Conservation (phyloP, 345 rosid species). For the Sisymbrium altissimum region DNA sequence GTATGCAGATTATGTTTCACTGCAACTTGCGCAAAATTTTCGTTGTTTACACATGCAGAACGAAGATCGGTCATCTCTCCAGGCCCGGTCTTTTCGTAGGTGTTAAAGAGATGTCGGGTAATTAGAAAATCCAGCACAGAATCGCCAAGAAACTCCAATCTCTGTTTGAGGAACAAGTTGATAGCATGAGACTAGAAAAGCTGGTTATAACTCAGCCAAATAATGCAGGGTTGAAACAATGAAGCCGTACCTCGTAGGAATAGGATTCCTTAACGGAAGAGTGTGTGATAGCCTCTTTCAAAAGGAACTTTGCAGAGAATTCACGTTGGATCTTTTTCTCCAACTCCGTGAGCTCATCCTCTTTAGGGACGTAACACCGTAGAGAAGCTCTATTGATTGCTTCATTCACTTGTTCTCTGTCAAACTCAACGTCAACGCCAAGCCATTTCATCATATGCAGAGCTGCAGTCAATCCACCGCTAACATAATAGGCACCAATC, state of each 20-base stretch:
- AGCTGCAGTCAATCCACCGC: conserved; percentile 67
- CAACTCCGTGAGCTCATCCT: conserved; percentile 42
- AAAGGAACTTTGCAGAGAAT: conserved; percentile 61
- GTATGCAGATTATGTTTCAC: conserved; percentile 47
- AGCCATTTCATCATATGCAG: conserved; percentile 78
- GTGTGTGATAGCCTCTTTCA: conserved; percentile 84
- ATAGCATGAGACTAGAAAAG: conserved; percentile 3
- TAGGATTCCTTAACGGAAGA: conserved; percentile 49
- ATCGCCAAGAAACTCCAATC: conserved; percentile 95
- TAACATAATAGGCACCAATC: conserved; percentile 69
- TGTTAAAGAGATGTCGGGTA: conserved; percentile 70
- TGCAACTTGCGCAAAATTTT: conserved; percentile 77
- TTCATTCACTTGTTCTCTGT: conserved; percentile 39
- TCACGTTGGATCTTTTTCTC: conserved; percentile 63
- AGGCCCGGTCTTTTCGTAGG: conserved; percentile 57
- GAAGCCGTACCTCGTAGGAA: conserved; percentile 61
- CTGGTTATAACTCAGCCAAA: not conserved
- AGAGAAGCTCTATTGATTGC: conserved; percentile 50
- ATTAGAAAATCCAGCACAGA: conserved; percentile 82
- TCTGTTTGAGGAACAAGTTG: conserved; percentile 43
- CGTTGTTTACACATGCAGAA: conserved; percentile 79
- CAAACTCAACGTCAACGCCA: conserved; percentile 55
- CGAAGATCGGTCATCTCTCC: conserved; percentile 93
- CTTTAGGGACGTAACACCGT: conserved; percentile 43
- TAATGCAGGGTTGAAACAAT: not conserved